A percentile compares a stretch with the other conserved stretches of the same genome.
Conservation (phyloP, 2,329 filamentous ascomycete species). For the Graphilbum sp. region DNA sequence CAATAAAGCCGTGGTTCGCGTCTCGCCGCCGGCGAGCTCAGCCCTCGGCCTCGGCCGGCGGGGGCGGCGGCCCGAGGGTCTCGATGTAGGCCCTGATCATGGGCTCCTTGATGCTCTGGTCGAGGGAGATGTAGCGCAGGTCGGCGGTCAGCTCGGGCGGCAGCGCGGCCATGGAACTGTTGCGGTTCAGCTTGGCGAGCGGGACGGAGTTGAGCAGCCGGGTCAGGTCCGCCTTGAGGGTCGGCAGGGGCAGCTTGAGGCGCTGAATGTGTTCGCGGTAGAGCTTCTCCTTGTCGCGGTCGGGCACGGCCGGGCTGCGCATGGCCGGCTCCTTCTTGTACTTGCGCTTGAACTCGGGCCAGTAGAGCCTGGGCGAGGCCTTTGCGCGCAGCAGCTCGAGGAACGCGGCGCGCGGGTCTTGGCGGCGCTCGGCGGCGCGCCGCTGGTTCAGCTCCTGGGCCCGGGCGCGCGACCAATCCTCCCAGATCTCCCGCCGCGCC, state of each 20-base stretch:
- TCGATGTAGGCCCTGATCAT: constrained; percentile 51
- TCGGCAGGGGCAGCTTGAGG: constrained; percentile 47
- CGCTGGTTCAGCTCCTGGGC: constrained; percentile 58
- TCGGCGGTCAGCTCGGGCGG: constrained; percentile 49
- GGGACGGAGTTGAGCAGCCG: constrained; percentile 47
- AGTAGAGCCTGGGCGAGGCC: constrained; percentile 85
- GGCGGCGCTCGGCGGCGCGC: constrained; percentile 60
- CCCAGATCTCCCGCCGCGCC: constrained; percentile 65
- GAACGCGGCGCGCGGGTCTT: constrained; percentile 71
- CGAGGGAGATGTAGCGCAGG: constrained; percentile 52
- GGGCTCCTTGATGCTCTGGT: constrained; percentile 41
- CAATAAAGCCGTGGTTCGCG: no score
- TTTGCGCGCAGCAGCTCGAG: constrained; percentile 64
- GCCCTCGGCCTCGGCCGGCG: no score
- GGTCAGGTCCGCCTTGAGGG: constrained; percentile 53
- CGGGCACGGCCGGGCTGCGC: constrained; percentile 53
- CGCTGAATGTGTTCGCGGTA: constrained; percentile 60
- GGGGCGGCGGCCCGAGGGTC: constrained; percentile 14
- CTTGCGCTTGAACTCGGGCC: constrained; percentile 91
- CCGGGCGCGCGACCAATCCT: constrained; percentile 64
- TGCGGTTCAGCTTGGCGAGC: constrained; percentile 38
- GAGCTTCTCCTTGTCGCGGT: constrained; percentile 64
- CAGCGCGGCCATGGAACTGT: constrained; percentile 37
- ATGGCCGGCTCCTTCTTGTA: constrained; percentile 68
- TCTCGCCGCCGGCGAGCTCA: no score